phyloP scores from a whole-genome alignment of 2,329 filamentous ascomycete species.

The Phoma sp. region DNA sequence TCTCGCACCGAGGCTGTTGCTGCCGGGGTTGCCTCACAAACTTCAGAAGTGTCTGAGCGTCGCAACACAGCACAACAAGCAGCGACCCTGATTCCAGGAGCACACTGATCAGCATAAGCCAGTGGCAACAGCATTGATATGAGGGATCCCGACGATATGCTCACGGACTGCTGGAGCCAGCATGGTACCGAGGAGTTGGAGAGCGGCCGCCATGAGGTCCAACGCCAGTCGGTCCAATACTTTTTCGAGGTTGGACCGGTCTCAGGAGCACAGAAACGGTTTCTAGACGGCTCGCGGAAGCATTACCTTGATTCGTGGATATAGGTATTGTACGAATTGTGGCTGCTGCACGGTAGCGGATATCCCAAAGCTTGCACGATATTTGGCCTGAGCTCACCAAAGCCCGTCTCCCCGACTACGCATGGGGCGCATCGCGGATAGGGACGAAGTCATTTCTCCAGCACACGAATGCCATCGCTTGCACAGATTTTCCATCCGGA shows the following conservation, averaged over 20 bases:
- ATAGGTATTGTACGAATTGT: constrained; percentile 32
- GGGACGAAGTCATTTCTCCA: constrained; percentile 20
- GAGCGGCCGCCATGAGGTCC: constrained; percentile 7
- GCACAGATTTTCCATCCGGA: constrained; percentile 12
- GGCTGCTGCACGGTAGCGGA: constrained; percentile 36
- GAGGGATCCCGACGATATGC: constrained; percentile 9
- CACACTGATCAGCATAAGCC: constrained; percentile 11
- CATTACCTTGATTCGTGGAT: constrained; percentile 35
- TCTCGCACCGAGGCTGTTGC: constrained; percentile 13
- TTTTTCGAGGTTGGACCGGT: constrained; percentile 26
- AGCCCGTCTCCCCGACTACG: constrained; percentile 19
- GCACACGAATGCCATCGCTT: constrained; percentile 15
- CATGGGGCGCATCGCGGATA: constrained; percentile 33
- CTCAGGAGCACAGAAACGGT: constrained; percentile 39
- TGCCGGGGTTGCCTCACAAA: constrained; percentile 15
- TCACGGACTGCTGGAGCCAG: constrained; percentile 8
- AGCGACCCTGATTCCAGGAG: constrained; percentile 10
- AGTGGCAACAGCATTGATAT: constrained; percentile 17
- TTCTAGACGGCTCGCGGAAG: constrained; percentile 25
- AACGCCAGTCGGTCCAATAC: constrained; percentile 27
- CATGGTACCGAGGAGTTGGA: constrained; percentile 11
- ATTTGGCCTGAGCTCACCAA: constrained; percentile 37
- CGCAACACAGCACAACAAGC: constrained; percentile 2
- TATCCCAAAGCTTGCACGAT: constrained; percentile 26
- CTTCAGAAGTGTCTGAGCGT: constrained; percentile 15